A percentile compares a stretch with the other conserved stretches of the same genome.
Evolutionary conservation across 176 grass and related monocot species (phyloP).

Genomic region (Avena eriantha): DNA sequence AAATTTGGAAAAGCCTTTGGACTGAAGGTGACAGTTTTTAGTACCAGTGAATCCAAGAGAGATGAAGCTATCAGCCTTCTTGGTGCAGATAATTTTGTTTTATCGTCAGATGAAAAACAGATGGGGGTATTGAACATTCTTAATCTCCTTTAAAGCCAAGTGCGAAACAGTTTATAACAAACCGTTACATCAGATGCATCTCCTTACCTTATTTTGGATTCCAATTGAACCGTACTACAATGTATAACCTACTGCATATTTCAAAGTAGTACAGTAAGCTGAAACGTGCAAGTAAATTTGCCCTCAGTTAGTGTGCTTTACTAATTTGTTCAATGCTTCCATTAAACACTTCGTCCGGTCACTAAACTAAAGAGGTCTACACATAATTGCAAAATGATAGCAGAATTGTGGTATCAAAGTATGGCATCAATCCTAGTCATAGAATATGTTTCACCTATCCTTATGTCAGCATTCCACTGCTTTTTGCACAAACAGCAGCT

Average conservation of each 20-base stretch:
- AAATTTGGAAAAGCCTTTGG: slow-evolving; percentile 89
- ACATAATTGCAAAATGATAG: neutral
- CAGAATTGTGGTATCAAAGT: neutral
- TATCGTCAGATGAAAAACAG: slow-evolving; percentile 68
- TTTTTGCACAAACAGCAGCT: neutral
- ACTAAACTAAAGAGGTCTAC: neutral
- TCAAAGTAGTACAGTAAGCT: neutral
- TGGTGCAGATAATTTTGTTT: slow-evolving; percentile 76
- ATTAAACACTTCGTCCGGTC: neutral
- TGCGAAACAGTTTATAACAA: neutral
- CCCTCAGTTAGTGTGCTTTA: neutral
- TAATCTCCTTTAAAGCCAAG: neutral
- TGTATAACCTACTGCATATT: neutral
- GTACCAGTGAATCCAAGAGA: slow-evolving; percentile 78
- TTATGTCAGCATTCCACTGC: neutral
- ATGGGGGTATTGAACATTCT: slow-evolving; percentile 61
- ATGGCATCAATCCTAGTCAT: neutral
- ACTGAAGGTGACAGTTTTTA: slow-evolving; percentile 71
- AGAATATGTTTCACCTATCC: neutral
- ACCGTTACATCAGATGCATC: neutral
- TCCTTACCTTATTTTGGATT: neutral
- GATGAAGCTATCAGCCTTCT: slow-evolving; percentile 74
- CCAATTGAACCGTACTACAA: neutral
- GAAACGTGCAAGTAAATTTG: neutral
- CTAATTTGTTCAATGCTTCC: neutral